These are phyloP conservation scores for Neonectria magnoliae DNA, from an alignment of 2,329 filamentous ascomycete genomes.

Conservation along the genomic window DNA sequence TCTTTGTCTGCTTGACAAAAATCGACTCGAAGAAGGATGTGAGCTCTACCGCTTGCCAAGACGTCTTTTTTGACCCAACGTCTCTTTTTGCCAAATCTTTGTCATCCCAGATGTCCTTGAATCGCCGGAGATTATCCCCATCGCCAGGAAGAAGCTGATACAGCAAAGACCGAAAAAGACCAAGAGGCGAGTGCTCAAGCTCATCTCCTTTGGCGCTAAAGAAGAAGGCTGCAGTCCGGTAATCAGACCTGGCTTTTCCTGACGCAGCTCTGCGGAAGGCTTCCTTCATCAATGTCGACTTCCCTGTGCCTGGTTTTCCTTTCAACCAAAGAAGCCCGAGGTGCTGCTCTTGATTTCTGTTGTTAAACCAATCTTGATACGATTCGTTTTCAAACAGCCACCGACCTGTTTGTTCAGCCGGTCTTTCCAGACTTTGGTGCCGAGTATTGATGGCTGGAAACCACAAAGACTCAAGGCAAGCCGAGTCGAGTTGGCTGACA, in stretches of 20 bases:
- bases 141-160: constrained; percentile 6
- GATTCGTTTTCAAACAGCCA: constrained; percentile 11
- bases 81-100: not conserved
- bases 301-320: constrained; percentile 23
- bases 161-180: constrained; percentile 15
- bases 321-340: constrained; percentile 12
- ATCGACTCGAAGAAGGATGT: not conserved
- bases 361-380: constrained; percentile 16
- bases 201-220: constrained; percentile 10
- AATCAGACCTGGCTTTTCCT: not conserved
- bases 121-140: not conserved
- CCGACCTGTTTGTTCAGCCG: not conserved
- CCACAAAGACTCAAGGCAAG: constrained; percentile 6
- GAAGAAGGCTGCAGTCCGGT: constrained; percentile 19
- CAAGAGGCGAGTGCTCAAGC: not conserved
- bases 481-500: too few species aligned
- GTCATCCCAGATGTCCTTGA: not conserved
- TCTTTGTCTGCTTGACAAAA: not conserved
- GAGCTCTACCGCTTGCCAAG: constrained; percentile 14
- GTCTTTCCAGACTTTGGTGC: not conserved
- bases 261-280: constrained; percentile 1
- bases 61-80: not conserved
- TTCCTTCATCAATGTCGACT: constrained; percentile 26
- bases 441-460: constrained; percentile 17
- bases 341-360: accelerated